phyloP scores from a whole-genome alignment of 495 filamentous ascomycete species.

The Friedmanniomyces simplex region DNA sequence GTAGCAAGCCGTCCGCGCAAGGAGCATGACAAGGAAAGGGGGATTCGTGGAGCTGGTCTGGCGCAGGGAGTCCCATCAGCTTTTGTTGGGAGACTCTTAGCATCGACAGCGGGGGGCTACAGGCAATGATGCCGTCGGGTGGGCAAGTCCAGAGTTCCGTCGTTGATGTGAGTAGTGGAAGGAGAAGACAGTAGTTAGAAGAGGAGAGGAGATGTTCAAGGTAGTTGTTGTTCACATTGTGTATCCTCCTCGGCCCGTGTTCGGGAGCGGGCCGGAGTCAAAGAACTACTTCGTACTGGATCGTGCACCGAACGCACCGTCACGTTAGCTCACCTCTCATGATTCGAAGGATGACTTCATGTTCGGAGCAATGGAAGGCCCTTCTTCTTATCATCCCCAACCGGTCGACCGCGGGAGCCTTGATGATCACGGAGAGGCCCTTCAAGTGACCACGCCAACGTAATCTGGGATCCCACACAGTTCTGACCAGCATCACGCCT shows the following conservation, averaged over 20 bases:
- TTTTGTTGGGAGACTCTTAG: not conserved
- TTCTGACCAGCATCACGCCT: too few species aligned
- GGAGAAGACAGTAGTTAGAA: too few species aligned
- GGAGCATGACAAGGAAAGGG: not conserved
- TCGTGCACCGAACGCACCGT: slow-evolving; percentile 13
- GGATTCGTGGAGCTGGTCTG: not conserved
- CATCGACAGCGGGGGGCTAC: too few species aligned
- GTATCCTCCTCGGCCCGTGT: too few species aligned
- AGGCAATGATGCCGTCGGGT: too few species aligned
- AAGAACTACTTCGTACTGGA: not conserved
- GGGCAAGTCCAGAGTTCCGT: too few species aligned
- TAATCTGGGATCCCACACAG: not conserved
- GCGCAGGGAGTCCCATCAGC: not conserved
- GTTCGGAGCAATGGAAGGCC: slow-evolving; percentile 14
- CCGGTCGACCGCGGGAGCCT: not conserved
- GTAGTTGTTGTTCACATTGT: too few species aligned
- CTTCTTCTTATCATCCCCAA: not conserved
- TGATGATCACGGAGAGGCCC: not conserved
- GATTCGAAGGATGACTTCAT: slow-evolving; percentile 1
- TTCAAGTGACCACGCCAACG: not conserved
- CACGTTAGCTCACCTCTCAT: slow-evolving; percentile 1
- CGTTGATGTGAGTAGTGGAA: too few species aligned
- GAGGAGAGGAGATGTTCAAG: too few species aligned
- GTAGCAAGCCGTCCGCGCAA: not conserved
- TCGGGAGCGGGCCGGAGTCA: not conserved